Evolutionary conservation across 2,329 filamentous ascomycete genomes (phyloP), one percentile per base, ranked within the genome.

Genomic region (Sarocladiaceae sp.): DNA sequence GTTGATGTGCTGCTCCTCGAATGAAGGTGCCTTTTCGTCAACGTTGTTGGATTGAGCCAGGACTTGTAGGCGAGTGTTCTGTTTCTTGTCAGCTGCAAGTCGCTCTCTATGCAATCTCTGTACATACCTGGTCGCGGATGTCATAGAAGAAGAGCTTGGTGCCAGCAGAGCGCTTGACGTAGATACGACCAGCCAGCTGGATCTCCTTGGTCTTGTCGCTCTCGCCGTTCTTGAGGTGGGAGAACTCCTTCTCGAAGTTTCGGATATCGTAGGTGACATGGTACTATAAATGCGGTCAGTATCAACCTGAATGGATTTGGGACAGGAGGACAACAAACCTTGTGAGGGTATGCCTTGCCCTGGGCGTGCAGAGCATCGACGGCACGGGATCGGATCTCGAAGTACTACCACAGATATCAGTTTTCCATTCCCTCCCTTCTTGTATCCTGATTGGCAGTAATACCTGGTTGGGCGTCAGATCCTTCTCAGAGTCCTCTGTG

Each of bases 121-220:
- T 3, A 37, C 55, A 19, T 47, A 60, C 58, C 31, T 67, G 63
- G 41, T 61, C 65, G 48, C 64, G 63, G 43, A 67, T 60, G 48
- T 95, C 89, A 70, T 95, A 96, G 73, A 96, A 96, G 58, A 86
- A 80, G 47, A 96, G 78, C 74, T 95, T 95, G 64, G 78, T 75
- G 46, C 90, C 89, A 6, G 86, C 80, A 0, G 82, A 70, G 53
- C 91, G 84, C 73, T 88, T 89, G 65, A 85, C 87, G 70, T 93
- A 95, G 64, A 98, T 88, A 60, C 93, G 80, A 34, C 85, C 88
- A 49, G 85, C 91, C 33, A 97, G 72, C 49, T 80, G 76, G 52
- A 97, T 76, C 57, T 81, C 74, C 63, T 83, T 81, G 48, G 89
- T 83, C 65, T 85, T 81, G 64, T 81, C 76, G 51, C 80, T 74